Percentiles rank a stretch among this genome's conserved stretches.
Conservation (phyloP, 768 basidiomycete species). For the Butyriboletus loyo region DNA sequence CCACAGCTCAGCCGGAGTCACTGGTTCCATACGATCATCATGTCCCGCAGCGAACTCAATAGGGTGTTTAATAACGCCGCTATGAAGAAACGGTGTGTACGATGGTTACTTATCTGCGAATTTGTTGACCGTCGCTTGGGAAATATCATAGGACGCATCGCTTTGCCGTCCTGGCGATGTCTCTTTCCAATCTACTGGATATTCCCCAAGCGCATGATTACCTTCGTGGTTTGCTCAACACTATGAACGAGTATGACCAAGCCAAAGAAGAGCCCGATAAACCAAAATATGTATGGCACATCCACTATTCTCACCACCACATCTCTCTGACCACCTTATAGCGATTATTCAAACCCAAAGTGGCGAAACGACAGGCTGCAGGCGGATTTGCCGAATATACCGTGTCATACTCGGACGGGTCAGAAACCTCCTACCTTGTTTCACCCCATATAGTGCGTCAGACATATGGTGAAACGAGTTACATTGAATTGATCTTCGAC, state of each 20-base stretch:
- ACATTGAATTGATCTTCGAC: constrained; percentile 6
- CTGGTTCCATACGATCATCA: constrained; percentile 87
- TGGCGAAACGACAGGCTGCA: constrained; percentile 48
- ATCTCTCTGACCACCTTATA: constrained; percentile 25
- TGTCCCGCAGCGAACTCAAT: constrained; percentile 71
- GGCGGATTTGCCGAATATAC: constrained; percentile 59
- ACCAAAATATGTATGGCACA: constrained; percentile 60
- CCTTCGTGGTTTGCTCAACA: constrained; percentile 67
- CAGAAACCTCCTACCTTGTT: constrained; percentile 68
- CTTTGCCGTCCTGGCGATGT: constrained; percentile 84
- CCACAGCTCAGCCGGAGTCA: constrained; percentile 57
- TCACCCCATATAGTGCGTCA: constrained; percentile 70
- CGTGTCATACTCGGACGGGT: constrained; percentile 53
- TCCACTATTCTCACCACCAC: background rate
- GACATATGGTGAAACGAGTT: background rate
- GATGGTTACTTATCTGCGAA: background rate
- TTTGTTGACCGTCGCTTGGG: constrained; percentile 4
- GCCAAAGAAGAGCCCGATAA: constrained; percentile 51
- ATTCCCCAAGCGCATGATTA: constrained; percentile 79
- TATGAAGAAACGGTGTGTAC: constrained; percentile 73
- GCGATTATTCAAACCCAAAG: constrained; percentile 61
- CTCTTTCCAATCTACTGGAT: constrained; percentile 77
- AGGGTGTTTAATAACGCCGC: constrained; percentile 67
- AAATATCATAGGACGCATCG: constrained; percentile 60
- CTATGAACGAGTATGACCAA: constrained; percentile 75